phyloP scores from a whole-genome alignment of 768 basidiomycete species.

The Trametes elegans region DNA sequence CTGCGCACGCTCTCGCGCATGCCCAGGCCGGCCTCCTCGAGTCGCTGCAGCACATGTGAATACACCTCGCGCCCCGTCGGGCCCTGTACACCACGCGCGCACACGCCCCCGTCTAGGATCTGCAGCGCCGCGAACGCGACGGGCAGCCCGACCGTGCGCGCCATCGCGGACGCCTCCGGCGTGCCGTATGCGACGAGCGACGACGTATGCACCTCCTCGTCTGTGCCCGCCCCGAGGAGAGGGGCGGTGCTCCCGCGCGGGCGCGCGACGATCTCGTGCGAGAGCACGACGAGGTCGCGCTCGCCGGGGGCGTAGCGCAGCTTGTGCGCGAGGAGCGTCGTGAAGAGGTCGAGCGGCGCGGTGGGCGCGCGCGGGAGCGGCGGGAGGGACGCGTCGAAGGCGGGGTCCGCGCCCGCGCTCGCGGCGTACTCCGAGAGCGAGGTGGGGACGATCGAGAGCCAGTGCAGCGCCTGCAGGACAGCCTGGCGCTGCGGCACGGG shows the following conservation, averaged over 20 bases:
- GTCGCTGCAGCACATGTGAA: conserved; percentile 53
- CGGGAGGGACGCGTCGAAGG: conserved; percentile 31
- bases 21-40: conserved; percentile 49
- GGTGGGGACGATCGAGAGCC: conserved; percentile 39
- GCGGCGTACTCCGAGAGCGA: conserved; percentile 15
- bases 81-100: conserved; percentile 61
- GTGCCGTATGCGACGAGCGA: conserved; percentile 64
- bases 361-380: conserved; percentile 41
- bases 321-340: conserved; percentile 65
- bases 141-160: conserved; percentile 85
- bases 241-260: too few species aligned
- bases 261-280: conserved; percentile 73
- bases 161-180: conserved; percentile 72
- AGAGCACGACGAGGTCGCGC: conserved; percentile 83
- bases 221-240: conserved; percentile 22
- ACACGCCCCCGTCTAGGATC: conserved; percentile 57
- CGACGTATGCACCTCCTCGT: conserved; percentile 61
- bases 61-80: conserved; percentile 65
- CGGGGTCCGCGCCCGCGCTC: conserved; percentile 9
- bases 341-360: conserved; percentile 72
- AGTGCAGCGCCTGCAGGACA: conserved; percentile 44
- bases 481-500: conserved; percentile 20
- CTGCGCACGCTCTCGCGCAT: conserved; percentile 36
- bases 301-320: conserved; percentile 69
- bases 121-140: conserved; percentile 78